Base-by-base conservation (phyloP, 1,284 basidiomycete species). In the Leccinum cinnamomeum region DNA sequence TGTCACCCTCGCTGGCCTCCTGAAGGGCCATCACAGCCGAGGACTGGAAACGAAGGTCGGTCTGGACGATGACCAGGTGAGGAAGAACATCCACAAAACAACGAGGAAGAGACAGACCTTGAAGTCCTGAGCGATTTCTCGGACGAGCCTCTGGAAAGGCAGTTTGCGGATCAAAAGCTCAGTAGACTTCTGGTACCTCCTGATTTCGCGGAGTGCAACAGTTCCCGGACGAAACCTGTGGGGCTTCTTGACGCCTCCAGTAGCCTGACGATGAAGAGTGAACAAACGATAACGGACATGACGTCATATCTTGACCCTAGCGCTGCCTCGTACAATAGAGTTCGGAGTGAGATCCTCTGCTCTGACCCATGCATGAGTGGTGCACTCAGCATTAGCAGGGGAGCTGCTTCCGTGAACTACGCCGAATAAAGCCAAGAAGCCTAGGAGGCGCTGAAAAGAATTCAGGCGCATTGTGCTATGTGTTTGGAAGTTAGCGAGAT, bases 161-260 rank as follows among this genome's bases (percentile, higher is more conserved):
- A 91, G 82, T 80, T 90, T 91, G 74, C 89, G 82, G 78, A 91
- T 91, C 69, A 91, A 79, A 65, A 91, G 83, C 78, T 91, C 89
- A 62, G 91, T 89, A 67, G 89, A 89, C 81, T 89, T 90, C 77
- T 93, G 91, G 84, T 92, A 93, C 66, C 89, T 83, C 76, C 91
- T 83, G 73, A 93, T 93, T 79, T 93, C 91, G 79, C 91, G 88
- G 64, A 93, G 87, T 66, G 91, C 91, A 77, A 93, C 91, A 67
- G 91, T 93, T 57, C 82, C 82, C 4, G 82, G 82, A 53, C 81
- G 76, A 79, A 83, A 83, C 57, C 81, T 84, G 79, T 91, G 89
- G 64, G 88, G 88, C 84, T 89, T 91, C 87, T 91, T 90, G 73
- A 90, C 89, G 81, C 91, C 91, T 77, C 90, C 89, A 60, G 89